Evolutionary conservation across 768 basidiomycete genomes (phyloP).

Genomic region (Boletus vinaceobasis): DNA sequence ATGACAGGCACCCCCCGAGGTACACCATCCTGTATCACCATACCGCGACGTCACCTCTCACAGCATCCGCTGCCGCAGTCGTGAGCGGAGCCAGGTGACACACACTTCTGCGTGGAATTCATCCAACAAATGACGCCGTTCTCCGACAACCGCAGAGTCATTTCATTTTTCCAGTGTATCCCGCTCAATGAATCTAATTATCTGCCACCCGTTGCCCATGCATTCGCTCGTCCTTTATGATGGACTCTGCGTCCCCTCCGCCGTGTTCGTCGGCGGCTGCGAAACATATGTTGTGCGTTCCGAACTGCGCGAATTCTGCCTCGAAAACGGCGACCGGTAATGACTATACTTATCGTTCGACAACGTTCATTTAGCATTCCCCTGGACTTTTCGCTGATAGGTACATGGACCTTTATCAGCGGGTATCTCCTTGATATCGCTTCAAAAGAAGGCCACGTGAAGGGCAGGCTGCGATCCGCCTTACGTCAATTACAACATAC

Average conservation of each 20-base stretch:
- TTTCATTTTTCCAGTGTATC: conserved; percentile 25
- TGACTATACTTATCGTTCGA: neutral
- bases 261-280: conserved; percentile 21
- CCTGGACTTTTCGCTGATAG: neutral
- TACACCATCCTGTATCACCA: neutral
- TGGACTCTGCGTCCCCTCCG: conserved; percentile 4
- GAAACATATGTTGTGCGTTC: conserved; percentile 1
- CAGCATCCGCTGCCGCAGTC: conserved; percentile 7
- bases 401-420: conserved; percentile 29
- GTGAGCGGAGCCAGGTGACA: conserved; percentile 5
- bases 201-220: conserved; percentile 30
- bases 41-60: conserved; percentile 12
- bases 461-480: conserved; percentile 18
- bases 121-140: conserved; percentile 25
- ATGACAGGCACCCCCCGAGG: conserved; percentile 20
- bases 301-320: conserved; percentile 1
- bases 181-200: conserved; percentile 27
- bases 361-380: neutral
- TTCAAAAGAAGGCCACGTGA: conserved; percentile 14
- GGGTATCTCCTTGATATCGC: conserved; percentile 27
- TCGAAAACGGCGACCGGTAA: neutral
- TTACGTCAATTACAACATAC: conserved; percentile 31
- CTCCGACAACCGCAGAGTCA: conserved; percentile 20
- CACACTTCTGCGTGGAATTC: conserved; percentile 24
- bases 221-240: conserved; percentile 14